These are phyloP conservation scores for Aspergillus awamori DNA, from an alignment of 2,329 filamentous ascomycete genomes.

Conservation along the genomic window DNA sequence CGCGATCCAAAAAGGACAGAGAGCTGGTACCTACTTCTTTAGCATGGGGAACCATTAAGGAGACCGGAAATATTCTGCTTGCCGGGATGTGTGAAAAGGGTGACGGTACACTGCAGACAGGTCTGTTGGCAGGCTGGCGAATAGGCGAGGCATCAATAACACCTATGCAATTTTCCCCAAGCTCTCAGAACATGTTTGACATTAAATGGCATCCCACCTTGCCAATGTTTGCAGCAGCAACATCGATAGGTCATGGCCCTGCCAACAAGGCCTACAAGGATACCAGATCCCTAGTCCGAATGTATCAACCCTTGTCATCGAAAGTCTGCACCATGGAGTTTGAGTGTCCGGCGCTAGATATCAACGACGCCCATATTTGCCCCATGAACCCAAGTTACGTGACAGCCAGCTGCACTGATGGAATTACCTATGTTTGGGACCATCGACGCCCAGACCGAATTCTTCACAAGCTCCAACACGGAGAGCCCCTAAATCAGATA, in stretches of 20 bases:
- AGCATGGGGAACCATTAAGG: constrained; percentile 49
- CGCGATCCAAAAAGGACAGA: constrained; percentile 33
- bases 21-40: constrained; percentile 50
- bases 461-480: constrained; percentile 56
- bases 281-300: constrained; percentile 54
- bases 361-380: constrained; percentile 62
- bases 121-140: constrained; percentile 60
- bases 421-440: constrained; percentile 64
- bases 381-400: constrained; percentile 51
- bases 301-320: constrained; percentile 51
- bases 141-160: constrained; percentile 42
- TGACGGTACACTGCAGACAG: constrained; percentile 44
- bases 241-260: constrained; percentile 41
- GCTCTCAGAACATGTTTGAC: constrained; percentile 61
- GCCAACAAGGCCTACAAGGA: constrained; percentile 39
- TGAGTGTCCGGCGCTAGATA: constrained; percentile 62
- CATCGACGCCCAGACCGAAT: constrained; percentile 49
- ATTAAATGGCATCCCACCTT: constrained; percentile 58
- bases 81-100: constrained; percentile 57
- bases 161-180: constrained; percentile 47
- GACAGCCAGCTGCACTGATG: constrained; percentile 63
- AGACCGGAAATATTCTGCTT: constrained; percentile 50
- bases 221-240: constrained; percentile 57
- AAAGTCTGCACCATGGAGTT: constrained; percentile 48
- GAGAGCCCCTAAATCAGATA: constrained; percentile 53